These are phyloP conservation scores for Haplosporangium gracile DNA, from an alignment of 192 early-diverging fungal genomes.

Conservation along the genomic window DNA sequence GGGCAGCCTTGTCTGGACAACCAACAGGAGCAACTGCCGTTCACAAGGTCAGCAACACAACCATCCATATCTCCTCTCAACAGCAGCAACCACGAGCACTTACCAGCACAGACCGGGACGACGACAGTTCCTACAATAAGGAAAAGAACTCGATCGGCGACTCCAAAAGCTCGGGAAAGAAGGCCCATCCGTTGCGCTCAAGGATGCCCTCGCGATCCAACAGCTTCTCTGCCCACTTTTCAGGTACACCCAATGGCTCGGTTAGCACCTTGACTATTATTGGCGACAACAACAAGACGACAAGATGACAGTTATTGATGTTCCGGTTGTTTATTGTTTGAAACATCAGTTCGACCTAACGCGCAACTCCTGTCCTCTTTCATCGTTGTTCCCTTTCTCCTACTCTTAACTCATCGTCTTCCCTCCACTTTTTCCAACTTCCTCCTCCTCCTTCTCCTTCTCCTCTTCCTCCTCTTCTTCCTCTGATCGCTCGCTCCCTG, in stretches of 20 bases:
- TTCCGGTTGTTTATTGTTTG: neutral
- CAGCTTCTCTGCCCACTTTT: constrained; percentile 52
- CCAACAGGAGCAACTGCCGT: no score
- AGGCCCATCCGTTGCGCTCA: constrained; percentile 18
- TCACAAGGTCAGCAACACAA: neutral
- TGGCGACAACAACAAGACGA: neutral
- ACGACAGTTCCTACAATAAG: neutral
- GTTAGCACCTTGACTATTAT: neutral
- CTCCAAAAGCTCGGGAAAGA: constrained; percentile 11
- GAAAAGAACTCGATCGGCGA: neutral
- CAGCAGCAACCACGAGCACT: neutral
- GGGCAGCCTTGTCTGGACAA: neutral
- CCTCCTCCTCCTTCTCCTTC: neutral
- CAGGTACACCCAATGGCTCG: constrained; percentile 21
- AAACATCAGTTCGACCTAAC: neutral
- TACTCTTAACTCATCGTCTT: neutral
- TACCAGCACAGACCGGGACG: neutral
- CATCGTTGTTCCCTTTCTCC: neutral
- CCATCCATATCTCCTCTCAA: neutral
- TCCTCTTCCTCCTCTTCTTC: neutral
- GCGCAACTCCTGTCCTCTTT: neutral
- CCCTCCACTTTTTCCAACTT: neutral
- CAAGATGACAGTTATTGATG: neutral
- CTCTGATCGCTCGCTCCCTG: neutral
- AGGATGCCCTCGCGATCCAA: constrained; percentile 42